Percentiles rank a stretch among this genome's conserved stretches.
phyloP scores from a whole-genome alignment of 2,329 filamentous ascomycete species.

The Aspergillus persii region DNA sequence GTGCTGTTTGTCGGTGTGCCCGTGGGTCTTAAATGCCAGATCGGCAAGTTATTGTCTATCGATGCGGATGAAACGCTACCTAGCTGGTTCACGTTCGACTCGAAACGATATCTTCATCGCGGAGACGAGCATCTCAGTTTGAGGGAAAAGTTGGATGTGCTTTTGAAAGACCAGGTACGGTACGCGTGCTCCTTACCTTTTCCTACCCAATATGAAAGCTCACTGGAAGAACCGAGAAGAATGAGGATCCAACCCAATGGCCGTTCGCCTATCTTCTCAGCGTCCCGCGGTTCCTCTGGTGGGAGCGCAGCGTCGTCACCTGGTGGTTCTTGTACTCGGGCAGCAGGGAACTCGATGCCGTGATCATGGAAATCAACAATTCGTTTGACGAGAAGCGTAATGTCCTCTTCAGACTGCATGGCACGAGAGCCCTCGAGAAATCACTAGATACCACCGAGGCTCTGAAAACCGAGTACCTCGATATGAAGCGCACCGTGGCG shows the following conservation, averaged over 20 bases:
- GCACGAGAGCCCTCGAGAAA: neutral
- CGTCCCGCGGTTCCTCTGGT: conserved; percentile 11
- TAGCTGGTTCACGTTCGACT: neutral
- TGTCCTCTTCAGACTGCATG: conserved; percentile 1
- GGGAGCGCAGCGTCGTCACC: conserved; percentile 10
- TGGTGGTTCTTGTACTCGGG: conserved; percentile 18
- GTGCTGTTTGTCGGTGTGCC: conserved; percentile 8
- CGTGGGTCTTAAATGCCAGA: conserved; percentile 6
- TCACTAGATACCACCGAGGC: neutral
- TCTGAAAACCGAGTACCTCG: neutral
- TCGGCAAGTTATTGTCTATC: conserved; percentile 5
- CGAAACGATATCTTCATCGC: neutral
- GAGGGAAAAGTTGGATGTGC: neutral
- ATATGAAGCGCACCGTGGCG: neutral
- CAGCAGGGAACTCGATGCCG: conserved; percentile 11
- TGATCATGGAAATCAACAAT: conserved; percentile 17
- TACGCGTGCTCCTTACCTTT: too few species aligned
- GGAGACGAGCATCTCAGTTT: neutral
- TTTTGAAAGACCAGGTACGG: neutral
- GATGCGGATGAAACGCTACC: neutral
- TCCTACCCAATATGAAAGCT: too few species aligned
- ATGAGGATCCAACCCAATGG: conserved; percentile 11
- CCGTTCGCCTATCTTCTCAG: conserved; percentile 13
- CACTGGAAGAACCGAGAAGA: neutral
- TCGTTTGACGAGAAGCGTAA: conserved; percentile 8